Conservation (phyloP, 495 filamentous ascomycete genomes). For the Penicillium diatomitis region DNA sequence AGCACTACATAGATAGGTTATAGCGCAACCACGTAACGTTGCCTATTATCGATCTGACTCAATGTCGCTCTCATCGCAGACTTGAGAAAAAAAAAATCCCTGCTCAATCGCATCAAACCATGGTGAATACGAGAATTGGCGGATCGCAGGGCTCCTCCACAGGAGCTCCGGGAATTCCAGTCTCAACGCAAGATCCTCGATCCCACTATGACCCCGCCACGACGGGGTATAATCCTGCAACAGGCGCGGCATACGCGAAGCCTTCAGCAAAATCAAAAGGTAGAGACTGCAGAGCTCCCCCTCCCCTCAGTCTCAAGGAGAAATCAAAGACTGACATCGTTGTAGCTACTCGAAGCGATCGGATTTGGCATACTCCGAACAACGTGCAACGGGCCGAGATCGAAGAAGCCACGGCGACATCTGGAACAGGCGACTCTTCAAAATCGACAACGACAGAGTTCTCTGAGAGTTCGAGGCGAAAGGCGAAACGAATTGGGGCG, state of each 20-base stretch:
- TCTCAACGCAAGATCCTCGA: slow-evolving; percentile 8
- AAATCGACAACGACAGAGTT: background rate
- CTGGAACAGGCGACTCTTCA: background rate
- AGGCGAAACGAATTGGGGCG: slow-evolving; percentile 19
- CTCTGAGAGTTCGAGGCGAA: slow-evolving; percentile 6
- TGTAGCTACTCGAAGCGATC: slow-evolving; percentile 3
- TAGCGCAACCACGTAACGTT: too few relatives aligned
- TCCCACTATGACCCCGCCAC: slow-evolving; percentile 15
- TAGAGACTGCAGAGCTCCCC: too few relatives aligned
- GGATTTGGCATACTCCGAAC: slow-evolving; percentile 8
- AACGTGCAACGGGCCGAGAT: slow-evolving; percentile 9
- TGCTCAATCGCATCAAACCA: background rate
- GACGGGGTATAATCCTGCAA: slow-evolving; percentile 20
- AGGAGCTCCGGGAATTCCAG: slow-evolving; percentile 19
- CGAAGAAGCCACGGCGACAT: slow-evolving; percentile 3
- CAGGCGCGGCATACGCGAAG: slow-evolving; percentile 17
- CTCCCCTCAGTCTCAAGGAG: too few relatives aligned
- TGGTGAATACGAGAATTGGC: background rate
- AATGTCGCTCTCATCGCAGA: background rate
- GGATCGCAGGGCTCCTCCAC: slow-evolving; percentile 21
- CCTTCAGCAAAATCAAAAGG: background rate
- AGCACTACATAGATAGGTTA: too few relatives aligned
- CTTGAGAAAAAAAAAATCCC: background rate
- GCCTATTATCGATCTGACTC: background rate
- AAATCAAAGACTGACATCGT: too few relatives aligned